Evolutionary conservation across 1,284 basidiomycete genomes (phyloP).

Genomic region (Moesziomyces aphidis): DNA sequence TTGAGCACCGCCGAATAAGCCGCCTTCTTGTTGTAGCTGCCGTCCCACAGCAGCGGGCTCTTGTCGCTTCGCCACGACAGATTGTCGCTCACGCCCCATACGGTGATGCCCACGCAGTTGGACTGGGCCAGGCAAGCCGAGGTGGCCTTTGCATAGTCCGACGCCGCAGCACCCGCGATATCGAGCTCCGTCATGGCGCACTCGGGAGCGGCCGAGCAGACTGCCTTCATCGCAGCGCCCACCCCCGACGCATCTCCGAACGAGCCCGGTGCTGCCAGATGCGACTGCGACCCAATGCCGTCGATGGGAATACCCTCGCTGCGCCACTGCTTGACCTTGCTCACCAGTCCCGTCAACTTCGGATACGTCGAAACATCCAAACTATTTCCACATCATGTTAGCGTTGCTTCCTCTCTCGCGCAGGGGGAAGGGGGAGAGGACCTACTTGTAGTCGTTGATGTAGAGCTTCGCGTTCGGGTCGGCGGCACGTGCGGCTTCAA

Average conservation of each 20-base stretch:
- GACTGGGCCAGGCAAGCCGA: slow-evolving; percentile 16
- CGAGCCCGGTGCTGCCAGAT: slow-evolving; percentile 10
- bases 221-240: slow-evolving; percentile 10
- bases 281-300: slow-evolving; percentile 29
- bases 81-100: slow-evolving; percentile 25
- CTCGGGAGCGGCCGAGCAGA: slow-evolving; percentile 15
- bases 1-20: slow-evolving; percentile 24
- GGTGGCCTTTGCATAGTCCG: slow-evolving; percentile 10
- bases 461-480: slow-evolving; percentile 25
- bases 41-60: slow-evolving; percentile 19
- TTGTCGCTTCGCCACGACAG: slow-evolving; percentile 8
- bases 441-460: slow-evolving; percentile 34
- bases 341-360: slow-evolving; percentile 10
- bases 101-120: slow-evolving; percentile 23
- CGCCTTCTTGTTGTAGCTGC: slow-evolving; percentile 19
- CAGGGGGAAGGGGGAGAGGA: slow-evolving; percentile 3
- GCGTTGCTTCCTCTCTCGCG: no score
- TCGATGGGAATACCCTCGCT: slow-evolving; percentile 23
- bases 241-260: slow-evolving; percentile 15
- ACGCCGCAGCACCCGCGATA: slow-evolving; percentile 6
- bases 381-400: no score
- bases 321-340: slow-evolving; percentile 27
- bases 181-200: slow-evolving; percentile 32
- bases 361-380: slow-evolving; percentile 7
- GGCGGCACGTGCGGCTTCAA: slow-evolving; percentile 13